Evolutionary conservation across 805 yeast species (phyloP), one percentile per base, ranked within the genome.

Genomic region (Peterozyma xylosa): DNA sequence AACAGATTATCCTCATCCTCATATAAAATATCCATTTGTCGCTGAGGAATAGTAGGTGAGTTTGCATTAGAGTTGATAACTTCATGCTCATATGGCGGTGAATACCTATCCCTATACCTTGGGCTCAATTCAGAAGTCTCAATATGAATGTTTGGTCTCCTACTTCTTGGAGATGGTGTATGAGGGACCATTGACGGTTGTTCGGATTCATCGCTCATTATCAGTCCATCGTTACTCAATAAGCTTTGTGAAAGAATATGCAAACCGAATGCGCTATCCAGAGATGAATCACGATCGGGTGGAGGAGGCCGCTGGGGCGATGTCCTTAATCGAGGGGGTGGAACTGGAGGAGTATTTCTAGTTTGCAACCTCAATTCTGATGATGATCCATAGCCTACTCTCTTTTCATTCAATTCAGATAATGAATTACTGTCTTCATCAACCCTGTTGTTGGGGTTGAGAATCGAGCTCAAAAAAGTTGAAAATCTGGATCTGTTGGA

Each of bases 11-110:
- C 27, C 7, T 45, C 47, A 34, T 45, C 47, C 18, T 45, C 47
- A 33, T 41, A 41, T 13, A 45, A 18, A 11, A 45, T 39, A 37
- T 41, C 47, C 47, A 45, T 45, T 13, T 33, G 44, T 18, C 47
- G 10, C 11, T 5, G 9, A n/a, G 41, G 43, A 11, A 16, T 11
- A 2, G 42, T 33, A 3, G 41, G 38, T n/a, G 44, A 37, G 30
- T 42, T 42, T 29, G 47, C 43, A 33, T 40, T 40, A 9, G 40
- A 39, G 35, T 44, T 44, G 35, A 40, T 37, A n/a, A 45, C 41
- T 14, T 40, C 44, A 30, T 45, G 41, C 16, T 39, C 42, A 5
- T 14, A 16, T 16, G 45, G 45, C 10, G 36, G 33, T 10, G 17
- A 30, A 29, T 34, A 43, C 13, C 5, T 11, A 13, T 37, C 18